Evolutionary conservation across 2,329 filamentous ascomycete species (phyloP).

Genomic region (Akanthomyces dipterigenus): DNA sequence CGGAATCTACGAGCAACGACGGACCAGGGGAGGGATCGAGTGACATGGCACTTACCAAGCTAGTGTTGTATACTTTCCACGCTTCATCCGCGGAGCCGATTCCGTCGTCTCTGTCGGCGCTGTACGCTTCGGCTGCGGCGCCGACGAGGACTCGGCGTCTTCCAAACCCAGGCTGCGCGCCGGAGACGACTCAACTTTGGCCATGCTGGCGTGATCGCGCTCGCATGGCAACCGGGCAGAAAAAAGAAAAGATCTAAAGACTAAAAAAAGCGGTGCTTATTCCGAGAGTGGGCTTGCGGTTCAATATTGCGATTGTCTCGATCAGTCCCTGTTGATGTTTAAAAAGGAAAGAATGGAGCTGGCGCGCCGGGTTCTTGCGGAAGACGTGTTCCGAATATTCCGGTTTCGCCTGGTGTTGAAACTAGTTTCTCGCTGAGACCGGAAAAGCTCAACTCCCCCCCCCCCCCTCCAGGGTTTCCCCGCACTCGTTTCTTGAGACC

Average conservation of each 20-base stretch:
- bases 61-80: slow-evolving; percentile 31
- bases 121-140: slow-evolving; percentile 12
- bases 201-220: not conserved
- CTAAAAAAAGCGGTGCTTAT: not conserved
- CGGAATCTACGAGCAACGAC: not conserved
- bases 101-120: slow-evolving; percentile 1
- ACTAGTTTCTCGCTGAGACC: not conserved
- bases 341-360: not conserved
- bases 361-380: not conserved
- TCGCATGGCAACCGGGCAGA: not conserved
- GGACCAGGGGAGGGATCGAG: no score
- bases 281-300: slow-evolving; percentile 1
- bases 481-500: not conserved
- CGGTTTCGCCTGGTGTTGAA: not conserved
- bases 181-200: slow-evolving; percentile 4
- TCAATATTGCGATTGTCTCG: not conserved
- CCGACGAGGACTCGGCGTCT: not conserved
- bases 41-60: slow-evolving; percentile 25
- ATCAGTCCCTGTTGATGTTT: not conserved
- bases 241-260: not conserved
- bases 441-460: not conserved
- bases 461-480: not conserved
- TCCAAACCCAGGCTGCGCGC: not conserved
- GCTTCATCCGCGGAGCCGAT: slow-evolving; percentile 19
- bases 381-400: not conserved